Conservation (phyloP, 2,329 filamentous ascomycete species). For the Penicillium vulpinum region DNA sequence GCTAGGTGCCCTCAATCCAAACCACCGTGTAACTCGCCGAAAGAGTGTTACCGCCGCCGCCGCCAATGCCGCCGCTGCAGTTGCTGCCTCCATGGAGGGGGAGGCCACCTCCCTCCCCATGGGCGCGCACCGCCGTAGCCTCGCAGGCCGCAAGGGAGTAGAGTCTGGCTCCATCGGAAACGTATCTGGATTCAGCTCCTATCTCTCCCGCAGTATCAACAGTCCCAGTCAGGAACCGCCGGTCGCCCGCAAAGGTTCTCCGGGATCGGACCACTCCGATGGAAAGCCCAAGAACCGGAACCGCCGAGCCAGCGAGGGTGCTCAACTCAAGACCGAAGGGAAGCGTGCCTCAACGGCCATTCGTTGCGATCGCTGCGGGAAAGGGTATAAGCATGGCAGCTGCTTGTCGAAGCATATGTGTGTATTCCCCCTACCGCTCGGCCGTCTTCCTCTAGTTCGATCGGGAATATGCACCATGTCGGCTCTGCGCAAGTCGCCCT, state of each 20-base stretch:
- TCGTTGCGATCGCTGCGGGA: conserved; percentile 96
- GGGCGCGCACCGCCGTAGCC: conserved; percentile 57
- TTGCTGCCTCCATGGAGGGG: conserved; percentile 67
- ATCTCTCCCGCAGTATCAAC: conserved; percentile 43
- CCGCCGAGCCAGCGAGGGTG: conserved; percentile 78
- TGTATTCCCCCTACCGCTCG: conserved; percentile 64
- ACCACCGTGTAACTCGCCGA: conserved; percentile 83
- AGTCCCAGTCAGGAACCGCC: conserved; percentile 35
- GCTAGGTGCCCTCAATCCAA: conserved; percentile 72
- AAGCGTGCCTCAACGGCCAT: conserved; percentile 82
- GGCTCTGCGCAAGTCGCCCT: conserved; percentile 42
- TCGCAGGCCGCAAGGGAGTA: conserved; percentile 52
- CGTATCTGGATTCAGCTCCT: conserved; percentile 43
- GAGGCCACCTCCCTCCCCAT: conserved; percentile 62
- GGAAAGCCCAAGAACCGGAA: conserved; percentile 55
- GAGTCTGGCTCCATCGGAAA: conserved; percentile 62
- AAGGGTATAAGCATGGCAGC: conserved; percentile 99
- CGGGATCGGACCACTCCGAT: conserved; percentile 35
- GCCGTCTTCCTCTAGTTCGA: conserved; percentile 40
- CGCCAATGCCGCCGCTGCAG: conserved; percentile 68
- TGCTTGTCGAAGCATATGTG: conserved; percentile 99
- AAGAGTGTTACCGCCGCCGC: conserved; percentile 86
- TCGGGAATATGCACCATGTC: conserved; percentile 43
- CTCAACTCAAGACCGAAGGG: conserved; percentile 77
- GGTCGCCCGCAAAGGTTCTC: conserved; percentile 42